Percentiles rank a stretch among this genome's conserved stretches.
Conservation (phyloP, 23 red algal genomes). For the Gracilaria gracilis region DNA sequence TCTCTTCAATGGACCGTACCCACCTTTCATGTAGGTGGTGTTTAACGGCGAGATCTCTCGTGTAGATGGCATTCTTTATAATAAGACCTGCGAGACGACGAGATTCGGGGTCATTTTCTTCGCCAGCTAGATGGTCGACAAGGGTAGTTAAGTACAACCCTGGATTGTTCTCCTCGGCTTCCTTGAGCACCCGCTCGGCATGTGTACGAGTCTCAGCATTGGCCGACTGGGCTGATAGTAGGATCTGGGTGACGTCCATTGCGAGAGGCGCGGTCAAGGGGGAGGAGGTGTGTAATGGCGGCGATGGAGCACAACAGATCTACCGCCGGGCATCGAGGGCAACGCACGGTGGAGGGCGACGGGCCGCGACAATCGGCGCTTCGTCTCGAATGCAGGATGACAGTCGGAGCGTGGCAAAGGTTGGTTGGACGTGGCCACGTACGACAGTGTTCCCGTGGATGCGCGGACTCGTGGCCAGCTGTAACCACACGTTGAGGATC, state of each 20-base stretch:
- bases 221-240: constrained; percentile 83
- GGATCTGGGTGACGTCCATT: constrained; percentile 90
- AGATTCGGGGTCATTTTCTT: constrained; percentile 74
- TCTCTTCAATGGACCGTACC: constrained; percentile 69
- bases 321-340: constrained; percentile 6
- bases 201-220: constrained; percentile 68
- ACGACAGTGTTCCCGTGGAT: not conserved
- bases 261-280: constrained; percentile 16
- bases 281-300: not conserved
- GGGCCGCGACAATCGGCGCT: not conserved
- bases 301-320: constrained; percentile 17
- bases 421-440: constrained; percentile 4
- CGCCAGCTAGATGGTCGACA: constrained; percentile 77
- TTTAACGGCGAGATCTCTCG: constrained; percentile 55
- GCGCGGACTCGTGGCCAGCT: not conserved
- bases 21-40: constrained; percentile 76
- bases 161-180: constrained; percentile 76
- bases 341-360: constrained; percentile 16
- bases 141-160: constrained; percentile 75
- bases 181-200: constrained; percentile 84
- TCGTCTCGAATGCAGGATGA: constrained; percentile 26
- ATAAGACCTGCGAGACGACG: constrained; percentile 94
- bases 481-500: not conserved
- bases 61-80: constrained; percentile 92
- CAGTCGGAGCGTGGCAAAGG: constrained; percentile 14